Conservation (phyloP, 2,329 filamentous ascomycete genomes). For the Xylogone sp. region DNA sequence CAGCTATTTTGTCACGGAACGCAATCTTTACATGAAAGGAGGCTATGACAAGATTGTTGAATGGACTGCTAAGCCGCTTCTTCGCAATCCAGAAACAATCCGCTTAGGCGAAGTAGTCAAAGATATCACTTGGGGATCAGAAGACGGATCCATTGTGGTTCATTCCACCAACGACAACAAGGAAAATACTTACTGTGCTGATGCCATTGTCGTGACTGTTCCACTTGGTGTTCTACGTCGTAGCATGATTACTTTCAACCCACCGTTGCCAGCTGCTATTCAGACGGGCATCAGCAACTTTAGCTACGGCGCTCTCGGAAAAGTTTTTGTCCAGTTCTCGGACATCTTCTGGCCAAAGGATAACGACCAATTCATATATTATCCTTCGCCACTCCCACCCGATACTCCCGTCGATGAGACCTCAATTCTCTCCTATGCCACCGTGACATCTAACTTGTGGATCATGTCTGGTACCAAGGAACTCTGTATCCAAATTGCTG, state of each 20-base stretch:
- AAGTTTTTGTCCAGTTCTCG: constrained; percentile 39
- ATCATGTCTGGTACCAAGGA: constrained; percentile 39
- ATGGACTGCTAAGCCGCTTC: constrained; percentile 35
- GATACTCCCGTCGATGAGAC: constrained; percentile 28
- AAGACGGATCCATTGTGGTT: constrained; percentile 24
- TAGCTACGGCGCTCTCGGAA: constrained; percentile 38
- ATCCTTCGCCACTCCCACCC: constrained; percentile 31
- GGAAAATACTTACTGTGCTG: constrained; percentile 27
- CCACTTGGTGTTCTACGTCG: constrained; percentile 36
- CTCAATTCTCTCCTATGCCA: constrained; percentile 37
- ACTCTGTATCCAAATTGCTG: constrained; percentile 38
- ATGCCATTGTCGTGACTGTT: constrained; percentile 36
- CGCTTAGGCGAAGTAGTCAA: constrained; percentile 35
- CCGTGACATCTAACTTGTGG: constrained; percentile 39
- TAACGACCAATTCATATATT: constrained; percentile 41
- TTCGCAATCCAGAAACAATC: constrained; percentile 30
- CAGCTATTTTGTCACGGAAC: constrained; percentile 38
- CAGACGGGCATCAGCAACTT: constrained; percentile 32
- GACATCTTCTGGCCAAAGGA: constrained; percentile 42
- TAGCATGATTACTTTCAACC: constrained; percentile 35
- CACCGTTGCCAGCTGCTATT: constrained; percentile 32
- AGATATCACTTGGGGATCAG: constrained; percentile 33
- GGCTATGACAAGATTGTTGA: constrained; percentile 40
- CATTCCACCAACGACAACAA: constrained; percentile 19
- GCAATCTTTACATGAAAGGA: constrained; percentile 41